Conservation (phyloP, 768 basidiomycete species). For the Fistulinella prunicolor region DNA sequence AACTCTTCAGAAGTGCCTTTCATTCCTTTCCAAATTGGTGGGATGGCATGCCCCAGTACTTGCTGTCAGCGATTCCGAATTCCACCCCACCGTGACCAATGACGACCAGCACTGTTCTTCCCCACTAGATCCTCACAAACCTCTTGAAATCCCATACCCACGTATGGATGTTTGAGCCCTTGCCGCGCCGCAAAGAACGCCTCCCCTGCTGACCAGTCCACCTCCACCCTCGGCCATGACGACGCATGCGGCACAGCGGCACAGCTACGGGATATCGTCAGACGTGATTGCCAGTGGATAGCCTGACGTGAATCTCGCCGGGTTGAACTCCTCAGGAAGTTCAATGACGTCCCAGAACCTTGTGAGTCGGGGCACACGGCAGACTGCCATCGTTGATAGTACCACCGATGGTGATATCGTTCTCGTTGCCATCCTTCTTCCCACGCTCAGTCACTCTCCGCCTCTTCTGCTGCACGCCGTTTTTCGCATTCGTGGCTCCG, state of each 20-base stretch:
- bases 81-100: conserved; percentile 52
- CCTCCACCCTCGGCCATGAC: conserved; percentile 49
- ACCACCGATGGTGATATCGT: conserved; percentile 41
- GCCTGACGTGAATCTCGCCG: conserved; percentile 49
- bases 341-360: conserved; percentile 74
- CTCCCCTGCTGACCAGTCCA: conserved; percentile 71
- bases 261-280: conserved; percentile 75
- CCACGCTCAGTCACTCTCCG: conserved; percentile 27
- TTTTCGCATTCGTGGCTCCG: conserved; percentile 27
- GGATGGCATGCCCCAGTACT: conserved; percentile 73
- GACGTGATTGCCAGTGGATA: conserved; percentile 56
- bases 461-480: conserved; percentile 23
- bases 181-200: conserved; percentile 60
- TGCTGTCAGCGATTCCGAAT: conserved; percentile 67
- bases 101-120: no score
- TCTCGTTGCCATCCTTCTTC: conserved; percentile 39
- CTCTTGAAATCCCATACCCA: conserved; percentile 58
- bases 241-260: conserved; percentile 60
- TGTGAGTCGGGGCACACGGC: conserved; percentile 61
- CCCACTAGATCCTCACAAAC: conserved; percentile 55
- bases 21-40: conserved; percentile 59
- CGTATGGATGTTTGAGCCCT: conserved; percentile 49
- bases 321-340: conserved; percentile 65
- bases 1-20: conserved; percentile 19
- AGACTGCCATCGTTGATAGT: conserved; percentile 52